Evolutionary conservation across 2,329 filamentous ascomycete species (phyloP).

Genomic region (Paracoccidioides lutzii): DNA sequence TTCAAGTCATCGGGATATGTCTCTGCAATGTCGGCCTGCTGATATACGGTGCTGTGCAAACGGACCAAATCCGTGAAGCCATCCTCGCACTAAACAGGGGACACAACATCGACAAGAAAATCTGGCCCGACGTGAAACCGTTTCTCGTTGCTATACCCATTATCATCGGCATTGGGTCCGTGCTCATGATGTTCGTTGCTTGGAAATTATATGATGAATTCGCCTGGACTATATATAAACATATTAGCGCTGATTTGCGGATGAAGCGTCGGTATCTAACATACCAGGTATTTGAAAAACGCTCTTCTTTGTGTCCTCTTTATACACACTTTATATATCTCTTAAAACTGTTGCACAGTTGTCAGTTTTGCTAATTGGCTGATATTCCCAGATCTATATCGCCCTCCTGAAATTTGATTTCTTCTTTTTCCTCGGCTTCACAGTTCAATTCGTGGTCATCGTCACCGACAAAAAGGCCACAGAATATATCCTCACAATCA

Average conservation of each 20-base stretch:
- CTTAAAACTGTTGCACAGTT: not conserved
- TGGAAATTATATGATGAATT: slow-evolving; percentile 99
- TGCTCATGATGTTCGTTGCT: slow-evolving; percentile 61
- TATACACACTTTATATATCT: not conserved
- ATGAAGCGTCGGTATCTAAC: slow-evolving; percentile 95
- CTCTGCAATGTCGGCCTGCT: slow-evolving; percentile 83
- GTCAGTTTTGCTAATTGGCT: not conserved
- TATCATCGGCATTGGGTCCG: slow-evolving; percentile 63
- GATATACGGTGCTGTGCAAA: slow-evolving; percentile 85
- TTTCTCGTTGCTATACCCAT: slow-evolving; percentile 76
- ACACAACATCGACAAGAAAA: slow-evolving; percentile 36
- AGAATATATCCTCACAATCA: slow-evolving; percentile 78
- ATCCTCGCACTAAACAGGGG: slow-evolving; percentile 41
- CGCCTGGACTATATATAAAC: slow-evolving; percentile 98
- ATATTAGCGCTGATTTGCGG: slow-evolving; percentile 90
- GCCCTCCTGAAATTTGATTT: slow-evolving; percentile 97
- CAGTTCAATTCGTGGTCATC: slow-evolving; percentile 92
- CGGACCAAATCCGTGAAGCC: slow-evolving; percentile 74
- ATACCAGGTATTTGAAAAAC: slow-evolving; percentile 58
- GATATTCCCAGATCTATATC: slow-evolving; percentile 67
- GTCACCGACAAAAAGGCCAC: slow-evolving; percentile 56
- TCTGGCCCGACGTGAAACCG: slow-evolving; percentile 60
- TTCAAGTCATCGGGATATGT: slow-evolving; percentile 92
- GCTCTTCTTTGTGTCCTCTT: not conserved
- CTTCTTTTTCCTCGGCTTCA: slow-evolving; percentile 99